Evolutionary conservation across 2,329 filamentous ascomycete species (phyloP).

Genomic region (Cercospora sp.): DNA sequence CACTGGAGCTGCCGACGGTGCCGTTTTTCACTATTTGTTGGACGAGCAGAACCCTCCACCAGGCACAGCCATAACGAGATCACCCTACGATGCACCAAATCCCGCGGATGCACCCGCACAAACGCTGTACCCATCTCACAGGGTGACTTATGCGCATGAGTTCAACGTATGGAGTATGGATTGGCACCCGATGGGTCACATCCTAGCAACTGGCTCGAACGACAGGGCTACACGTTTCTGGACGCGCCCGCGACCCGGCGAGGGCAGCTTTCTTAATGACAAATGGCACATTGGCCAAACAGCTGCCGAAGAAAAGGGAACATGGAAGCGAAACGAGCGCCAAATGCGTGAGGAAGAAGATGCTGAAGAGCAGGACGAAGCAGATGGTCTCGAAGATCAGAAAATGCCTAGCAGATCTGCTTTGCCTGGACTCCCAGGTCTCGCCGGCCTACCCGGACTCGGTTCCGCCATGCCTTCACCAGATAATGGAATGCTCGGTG

Average conservation of each 20-base stretch:
- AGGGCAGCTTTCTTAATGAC: slow-evolving; percentile 81
- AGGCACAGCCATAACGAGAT: slow-evolving; percentile 68
- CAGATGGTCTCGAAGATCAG: slow-evolving; percentile 89
- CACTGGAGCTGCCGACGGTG: slow-evolving; percentile 86
- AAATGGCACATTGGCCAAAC: slow-evolving; percentile 93
- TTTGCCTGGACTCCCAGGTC: slow-evolving; percentile 61
- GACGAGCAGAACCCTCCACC: slow-evolving; percentile 87
- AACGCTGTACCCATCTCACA: slow-evolving; percentile 89
- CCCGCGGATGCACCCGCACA: slow-evolving; percentile 78
- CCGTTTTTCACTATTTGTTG: slow-evolving; percentile 90
- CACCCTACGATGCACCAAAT: slow-evolving; percentile 82
- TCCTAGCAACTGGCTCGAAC: slow-evolving; percentile 92
- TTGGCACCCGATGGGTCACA: slow-evolving; percentile 95
- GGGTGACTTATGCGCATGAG: slow-evolving; percentile 82
- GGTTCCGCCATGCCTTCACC: slow-evolving; percentile 19
- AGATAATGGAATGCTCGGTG: slow-evolving; percentile 29
- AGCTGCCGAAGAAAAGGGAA: slow-evolving; percentile 91
- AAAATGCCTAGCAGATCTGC: slow-evolving; percentile 66
- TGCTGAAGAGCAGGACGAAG: slow-evolving; percentile 88
- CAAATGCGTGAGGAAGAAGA: slow-evolving; percentile 88
- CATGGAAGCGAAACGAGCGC: slow-evolving; percentile 79
- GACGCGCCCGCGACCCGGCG: slow-evolving; percentile 86
- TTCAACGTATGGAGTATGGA: slow-evolving; percentile 97
- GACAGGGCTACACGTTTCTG: slow-evolving; percentile 97
- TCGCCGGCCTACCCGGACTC: slow-evolving; percentile 44